phyloP scores from a whole-genome alignment of 2,329 filamentous ascomycete genomes.

The Cladosporium oxysporum region DNA sequence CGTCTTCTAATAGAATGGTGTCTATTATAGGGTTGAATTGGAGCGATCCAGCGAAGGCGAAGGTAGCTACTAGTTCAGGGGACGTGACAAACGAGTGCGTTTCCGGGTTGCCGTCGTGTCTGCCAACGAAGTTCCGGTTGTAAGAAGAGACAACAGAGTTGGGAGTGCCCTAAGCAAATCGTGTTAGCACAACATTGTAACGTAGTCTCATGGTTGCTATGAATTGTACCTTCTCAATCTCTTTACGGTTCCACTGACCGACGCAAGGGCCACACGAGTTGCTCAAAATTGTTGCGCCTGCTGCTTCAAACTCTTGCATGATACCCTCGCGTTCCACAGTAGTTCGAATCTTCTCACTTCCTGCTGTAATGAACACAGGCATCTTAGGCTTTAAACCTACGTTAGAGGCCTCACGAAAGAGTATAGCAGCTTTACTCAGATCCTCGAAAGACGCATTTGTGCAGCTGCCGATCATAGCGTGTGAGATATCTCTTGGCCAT shows the following conservation, averaged over 20 bases:
- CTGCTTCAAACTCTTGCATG: conserved; percentile 91
- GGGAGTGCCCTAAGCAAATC: conserved; percentile 92
- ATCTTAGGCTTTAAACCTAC: conserved; percentile 94
- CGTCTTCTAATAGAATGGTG: conserved; percentile 87
- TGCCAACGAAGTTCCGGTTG: conserved; percentile 99
- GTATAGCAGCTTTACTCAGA: conserved; percentile 89
- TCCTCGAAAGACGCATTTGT: conserved; percentile 89
- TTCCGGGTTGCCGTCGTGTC: conserved; percentile 93
- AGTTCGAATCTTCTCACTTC: conserved; percentile 93
- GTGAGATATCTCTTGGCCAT: conserved; percentile 96
- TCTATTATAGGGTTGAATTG: conserved; percentile 96
- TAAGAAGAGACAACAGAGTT: conserved; percentile 98
- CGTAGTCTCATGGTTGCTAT: too few relatives aligned
- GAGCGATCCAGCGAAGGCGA: conserved; percentile 79
- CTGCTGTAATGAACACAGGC: conserved; percentile 91
- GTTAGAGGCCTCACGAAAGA: conserved; percentile 84
- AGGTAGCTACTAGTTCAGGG: conserved; percentile 82
- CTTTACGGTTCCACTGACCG: conserved; percentile 56
- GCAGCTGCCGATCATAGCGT: conserved; percentile 96
- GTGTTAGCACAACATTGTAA: conserved; percentile 48
- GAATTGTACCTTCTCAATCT: conserved; percentile 77
- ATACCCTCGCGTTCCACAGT: conserved; percentile 67
- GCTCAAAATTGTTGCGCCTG: conserved; percentile 89
- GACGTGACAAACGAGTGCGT: conserved; percentile 93
- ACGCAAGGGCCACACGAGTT: conserved; percentile 92